Conservation (phyloP, 2,329 filamentous ascomycete species). For the Sarocladium strictum region DNA sequence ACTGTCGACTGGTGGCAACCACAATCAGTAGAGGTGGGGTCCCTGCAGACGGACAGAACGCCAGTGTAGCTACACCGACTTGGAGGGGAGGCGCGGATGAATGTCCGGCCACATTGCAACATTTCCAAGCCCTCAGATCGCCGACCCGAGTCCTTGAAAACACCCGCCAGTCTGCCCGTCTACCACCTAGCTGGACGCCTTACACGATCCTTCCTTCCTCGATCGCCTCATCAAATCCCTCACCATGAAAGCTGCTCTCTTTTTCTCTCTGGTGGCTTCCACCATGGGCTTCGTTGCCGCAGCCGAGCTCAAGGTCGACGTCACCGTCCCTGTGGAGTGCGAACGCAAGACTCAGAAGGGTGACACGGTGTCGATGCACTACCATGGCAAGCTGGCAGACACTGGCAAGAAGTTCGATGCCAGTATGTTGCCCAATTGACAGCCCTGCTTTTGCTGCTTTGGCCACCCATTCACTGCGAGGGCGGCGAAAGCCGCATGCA, state of each 20-base stretch:
- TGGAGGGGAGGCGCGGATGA: not conserved
- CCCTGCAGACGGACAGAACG: not conserved
- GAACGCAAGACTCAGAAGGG: constrained; percentile 69
- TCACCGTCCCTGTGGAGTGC: constrained; percentile 69
- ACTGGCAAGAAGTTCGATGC: constrained; percentile 80
- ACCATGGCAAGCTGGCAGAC: constrained; percentile 70
- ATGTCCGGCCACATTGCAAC: constrained; percentile 2
- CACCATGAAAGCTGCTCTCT: constrained; percentile 42
- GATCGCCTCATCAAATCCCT: constrained; percentile 17
- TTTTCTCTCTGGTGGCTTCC: constrained; percentile 46
- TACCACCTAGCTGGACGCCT: not conserved
- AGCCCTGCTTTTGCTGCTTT: not conserved
- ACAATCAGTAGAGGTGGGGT: too few relatives aligned
- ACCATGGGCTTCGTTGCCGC: constrained; percentile 45
- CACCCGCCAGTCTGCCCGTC: not conserved
- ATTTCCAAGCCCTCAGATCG: not conserved
- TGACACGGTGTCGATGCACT: constrained; percentile 82
- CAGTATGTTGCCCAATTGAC: constrained; percentile 35
- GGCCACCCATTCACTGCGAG: too few relatives aligned
- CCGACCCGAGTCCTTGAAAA: not conserved
- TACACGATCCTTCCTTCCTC: too few relatives aligned
- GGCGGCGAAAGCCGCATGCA: not conserved
- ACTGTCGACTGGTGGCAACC: too few relatives aligned
- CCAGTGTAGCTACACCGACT: not conserved
- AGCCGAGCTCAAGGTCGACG: constrained; percentile 69